These are phyloP conservation scores for Aphanomyces stellatus DNA, from an alignment of 352 stramenopile genomes.

Conservation along the genomic window DNA sequence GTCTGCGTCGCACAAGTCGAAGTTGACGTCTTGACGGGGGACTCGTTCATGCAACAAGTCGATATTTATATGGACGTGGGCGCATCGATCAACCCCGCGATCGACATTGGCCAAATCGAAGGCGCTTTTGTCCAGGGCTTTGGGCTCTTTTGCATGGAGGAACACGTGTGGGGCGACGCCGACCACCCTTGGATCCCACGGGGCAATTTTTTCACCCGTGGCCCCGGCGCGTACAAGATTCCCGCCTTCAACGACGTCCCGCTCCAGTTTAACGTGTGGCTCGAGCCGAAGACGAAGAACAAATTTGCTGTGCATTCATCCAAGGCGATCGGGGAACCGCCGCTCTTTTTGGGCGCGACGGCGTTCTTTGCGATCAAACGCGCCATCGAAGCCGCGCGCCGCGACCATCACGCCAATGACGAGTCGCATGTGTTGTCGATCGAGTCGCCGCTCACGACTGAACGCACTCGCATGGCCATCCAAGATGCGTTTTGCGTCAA, in stretches of 20 bases:
- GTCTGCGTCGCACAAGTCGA: conserved; percentile 90
- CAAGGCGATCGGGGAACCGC: conserved; percentile 94
- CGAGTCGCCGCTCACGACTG: conserved; percentile 64
- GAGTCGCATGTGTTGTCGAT: conserved; percentile 45
- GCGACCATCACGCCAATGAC: conserved; percentile 43
- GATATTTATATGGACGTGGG: conserved; percentile 91
- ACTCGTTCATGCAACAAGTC: conserved; percentile 77
- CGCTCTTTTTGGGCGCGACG: conserved; percentile 90
- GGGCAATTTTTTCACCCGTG: conserved; percentile 89
- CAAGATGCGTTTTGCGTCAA: conserved; percentile 18
- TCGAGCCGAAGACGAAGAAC: conserved; percentile 91
- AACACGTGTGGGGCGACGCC: conserved; percentile 91
- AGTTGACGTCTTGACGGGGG: conserved; percentile 92
- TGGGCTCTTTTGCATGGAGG: conserved; percentile 91
- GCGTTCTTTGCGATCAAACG: conserved; percentile 96
- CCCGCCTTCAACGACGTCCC: conserved; percentile 94
- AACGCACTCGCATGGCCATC: conserved; percentile 74
- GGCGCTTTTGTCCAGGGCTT: conserved; percentile 96
- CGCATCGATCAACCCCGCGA: conserved; percentile 92
- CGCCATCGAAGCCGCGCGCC: conserved; percentile 80
- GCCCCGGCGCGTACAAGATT: conserved; percentile 96
- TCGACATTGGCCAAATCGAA: conserved; percentile 98
- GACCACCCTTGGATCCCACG: conserved; percentile 91
- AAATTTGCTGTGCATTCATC: conserved; percentile 92
- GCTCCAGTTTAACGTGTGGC: conserved; percentile 90